Percentiles rank a stretch among this genome's conserved stretches.
Conservation (phyloP, 2,329 filamentous ascomycete genomes). For the Fusarium vanettenii region DNA sequence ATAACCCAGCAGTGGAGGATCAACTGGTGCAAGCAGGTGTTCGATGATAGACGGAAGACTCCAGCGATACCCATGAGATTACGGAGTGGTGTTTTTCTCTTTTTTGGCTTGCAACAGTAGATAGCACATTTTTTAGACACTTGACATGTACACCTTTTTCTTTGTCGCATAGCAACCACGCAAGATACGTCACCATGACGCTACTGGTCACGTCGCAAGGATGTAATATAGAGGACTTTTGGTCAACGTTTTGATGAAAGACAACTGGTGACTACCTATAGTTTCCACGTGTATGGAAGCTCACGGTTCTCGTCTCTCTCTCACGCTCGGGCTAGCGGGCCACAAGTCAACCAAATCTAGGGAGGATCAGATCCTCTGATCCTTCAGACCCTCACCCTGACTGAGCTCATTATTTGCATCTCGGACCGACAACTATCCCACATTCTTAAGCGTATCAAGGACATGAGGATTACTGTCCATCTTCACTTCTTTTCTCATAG, state of each 20-base stretch:
- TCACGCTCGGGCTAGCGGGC: neutral
- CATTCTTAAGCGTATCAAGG: neutral
- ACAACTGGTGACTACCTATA: neutral
- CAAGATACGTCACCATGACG: neutral
- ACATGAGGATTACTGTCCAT: neutral
- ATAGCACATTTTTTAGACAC: neutral
- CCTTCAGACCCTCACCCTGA: neutral
- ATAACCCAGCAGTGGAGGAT: constrained; percentile 57
- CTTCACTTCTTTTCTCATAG: no score
- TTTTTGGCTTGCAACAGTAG: neutral
- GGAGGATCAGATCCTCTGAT: neutral
- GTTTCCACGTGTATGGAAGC: neutral
- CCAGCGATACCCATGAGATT: neutral
- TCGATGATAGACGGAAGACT: constrained; percentile 14
- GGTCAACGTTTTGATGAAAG: neutral
- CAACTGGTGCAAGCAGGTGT: constrained; percentile 33
- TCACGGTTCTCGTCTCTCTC: neutral
- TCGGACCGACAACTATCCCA: neutral
- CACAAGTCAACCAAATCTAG: neutral
- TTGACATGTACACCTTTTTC: neutral
- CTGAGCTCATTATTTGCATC: neutral
- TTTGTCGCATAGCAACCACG: neutral
- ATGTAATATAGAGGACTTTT: neutral
- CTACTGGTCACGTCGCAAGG: neutral
- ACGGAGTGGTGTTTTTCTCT: neutral